Evolutionary conservation across 2,329 filamentous ascomycete genomes (phyloP).

Genomic region (Aspergillus quadrilineatus): DNA sequence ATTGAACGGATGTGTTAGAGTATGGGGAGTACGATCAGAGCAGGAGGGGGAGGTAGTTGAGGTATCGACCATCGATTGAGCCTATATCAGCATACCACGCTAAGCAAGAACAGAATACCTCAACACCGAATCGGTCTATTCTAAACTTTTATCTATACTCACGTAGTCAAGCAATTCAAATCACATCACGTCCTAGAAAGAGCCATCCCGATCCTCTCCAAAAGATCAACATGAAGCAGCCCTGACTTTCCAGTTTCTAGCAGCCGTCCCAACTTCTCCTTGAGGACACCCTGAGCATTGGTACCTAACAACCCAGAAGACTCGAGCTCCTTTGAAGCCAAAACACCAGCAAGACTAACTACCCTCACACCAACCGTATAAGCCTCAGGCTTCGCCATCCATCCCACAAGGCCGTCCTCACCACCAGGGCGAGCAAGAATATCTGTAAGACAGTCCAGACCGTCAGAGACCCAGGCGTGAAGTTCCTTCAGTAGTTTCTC

Average conservation of each 20-base stretch:
- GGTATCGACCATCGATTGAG: neutral
- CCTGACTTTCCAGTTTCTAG: conserved; percentile 23
- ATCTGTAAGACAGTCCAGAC: conserved; percentile 29
- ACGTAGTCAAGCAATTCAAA: conserved; percentile 1
- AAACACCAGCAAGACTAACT: conserved; percentile 36
- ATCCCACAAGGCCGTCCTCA: conserved; percentile 68
- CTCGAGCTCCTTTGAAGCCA: conserved; percentile 27
- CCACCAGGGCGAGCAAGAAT: conserved; percentile 33
- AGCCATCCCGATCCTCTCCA: conserved; percentile 29
- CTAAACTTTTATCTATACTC: conserved; percentile 25
- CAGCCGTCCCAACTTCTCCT: conserved; percentile 27
- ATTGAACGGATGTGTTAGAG: neutral
- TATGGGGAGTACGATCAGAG: neutral
- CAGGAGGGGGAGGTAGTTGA: neutral
- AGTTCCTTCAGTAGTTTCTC: conserved; percentile 23
- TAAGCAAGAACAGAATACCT: neutral
- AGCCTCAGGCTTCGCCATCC: conserved; percentile 66
- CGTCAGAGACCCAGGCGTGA: conserved; percentile 34
- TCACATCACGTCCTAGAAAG: conserved; percentile 11
- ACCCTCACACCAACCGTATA: conserved; percentile 53
- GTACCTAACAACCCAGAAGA: conserved; percentile 18
- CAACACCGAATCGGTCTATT: conserved; percentile 16
- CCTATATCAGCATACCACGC: too few species aligned
- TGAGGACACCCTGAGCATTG: conserved; percentile 19
- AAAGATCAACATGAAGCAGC: conserved; percentile 35